These are phyloP conservation scores for Neophaeococcomyces aloes DNA, from an alignment of 2,329 filamentous ascomycete species.

Conservation along the genomic window DNA sequence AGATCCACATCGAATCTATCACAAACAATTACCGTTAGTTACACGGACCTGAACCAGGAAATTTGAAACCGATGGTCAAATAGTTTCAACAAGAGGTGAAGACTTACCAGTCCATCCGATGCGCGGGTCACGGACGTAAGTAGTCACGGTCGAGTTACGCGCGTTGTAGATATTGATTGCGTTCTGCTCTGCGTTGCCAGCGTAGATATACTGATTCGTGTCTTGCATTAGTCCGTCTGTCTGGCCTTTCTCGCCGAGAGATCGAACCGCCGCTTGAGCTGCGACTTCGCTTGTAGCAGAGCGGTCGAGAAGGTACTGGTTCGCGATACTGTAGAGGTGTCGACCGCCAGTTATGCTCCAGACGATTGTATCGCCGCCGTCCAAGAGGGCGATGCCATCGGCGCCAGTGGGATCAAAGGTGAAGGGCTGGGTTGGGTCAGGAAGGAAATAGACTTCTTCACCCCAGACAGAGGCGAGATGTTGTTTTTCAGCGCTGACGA, in stretches of 20 bases:
- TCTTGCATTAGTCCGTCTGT: constrained; percentile 45
- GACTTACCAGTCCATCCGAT: constrained; percentile 43
- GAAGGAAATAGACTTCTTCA: constrained; percentile 34
- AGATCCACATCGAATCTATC: too few species aligned
- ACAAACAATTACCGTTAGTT: too few species aligned
- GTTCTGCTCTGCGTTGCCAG: constrained; percentile 42
- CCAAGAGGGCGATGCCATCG: constrained; percentile 43
- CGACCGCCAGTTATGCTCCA: constrained; percentile 37
- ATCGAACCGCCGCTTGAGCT: constrained; percentile 36
- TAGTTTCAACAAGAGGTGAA: constrained; percentile 38
- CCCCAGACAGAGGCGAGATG: constrained; percentile 43
- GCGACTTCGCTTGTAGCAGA: constrained; percentile 32
- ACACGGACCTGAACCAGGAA: too few species aligned
- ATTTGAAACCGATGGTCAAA: too few species aligned
- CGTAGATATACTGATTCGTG: constrained; percentile 40
- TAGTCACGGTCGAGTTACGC: constrained; percentile 32
- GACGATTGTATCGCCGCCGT: constrained; percentile 39
- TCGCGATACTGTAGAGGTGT: constrained; percentile 37
- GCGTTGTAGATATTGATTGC: constrained; percentile 39
- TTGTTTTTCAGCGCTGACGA: constrained; percentile 34
- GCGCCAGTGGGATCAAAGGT: constrained; percentile 35
- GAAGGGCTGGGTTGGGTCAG: constrained; percentile 26
- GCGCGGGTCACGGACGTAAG: constrained; percentile 38
- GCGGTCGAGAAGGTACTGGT: constrained; percentile 33
- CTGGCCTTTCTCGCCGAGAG: constrained; percentile 39